phyloP scores from a whole-genome alignment of 2,329 filamentous ascomycete genomes.

The Zymoseptoria pseudotritici region DNA sequence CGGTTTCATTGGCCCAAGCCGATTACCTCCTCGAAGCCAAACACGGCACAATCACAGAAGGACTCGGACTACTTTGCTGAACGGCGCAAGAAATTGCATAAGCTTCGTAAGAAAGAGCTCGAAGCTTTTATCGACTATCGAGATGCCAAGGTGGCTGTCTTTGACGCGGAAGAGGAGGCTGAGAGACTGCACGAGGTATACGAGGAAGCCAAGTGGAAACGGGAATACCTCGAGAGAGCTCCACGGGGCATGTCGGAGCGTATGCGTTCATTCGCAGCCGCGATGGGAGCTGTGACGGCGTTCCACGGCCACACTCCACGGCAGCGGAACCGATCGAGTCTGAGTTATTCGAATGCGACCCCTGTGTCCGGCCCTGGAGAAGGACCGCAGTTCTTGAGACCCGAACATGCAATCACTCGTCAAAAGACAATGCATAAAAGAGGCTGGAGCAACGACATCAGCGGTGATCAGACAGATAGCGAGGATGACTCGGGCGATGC shows the following conservation, averaged over 20 bases:
- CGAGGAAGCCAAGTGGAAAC: constrained; percentile 25
- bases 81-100: constrained; percentile 26
- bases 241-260: constrained; percentile 25
- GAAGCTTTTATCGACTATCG: constrained; percentile 25
- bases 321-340: constrained; percentile 16
- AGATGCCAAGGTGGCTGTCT: constrained; percentile 26
- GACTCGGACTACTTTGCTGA: constrained; percentile 21
- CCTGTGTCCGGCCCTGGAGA: constrained; percentile 16
- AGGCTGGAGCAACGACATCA: constrained; percentile 30
- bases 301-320: constrained; percentile 19
- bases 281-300: constrained; percentile 23
- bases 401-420: constrained; percentile 16
- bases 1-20: constrained; percentile 8
- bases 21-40: background rate
- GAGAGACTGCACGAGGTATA: constrained; percentile 22
- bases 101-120: constrained; percentile 24
- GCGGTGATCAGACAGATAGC: constrained; percentile 28
- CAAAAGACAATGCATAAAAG: constrained; percentile 19
- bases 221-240: constrained; percentile 27
- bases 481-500: constrained; percentile 17
- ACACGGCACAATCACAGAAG: constrained; percentile 9
- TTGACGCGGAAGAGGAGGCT: constrained; percentile 25
- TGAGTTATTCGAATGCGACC: constrained; percentile 18
- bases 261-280: constrained; percentile 23
- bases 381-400: constrained; percentile 15